Evolutionary conservation across 2,329 filamentous ascomycete species (phyloP), one percentile per base, ranked within the genome.

Genomic region (Pseudogymnoascus sp.): DNA sequence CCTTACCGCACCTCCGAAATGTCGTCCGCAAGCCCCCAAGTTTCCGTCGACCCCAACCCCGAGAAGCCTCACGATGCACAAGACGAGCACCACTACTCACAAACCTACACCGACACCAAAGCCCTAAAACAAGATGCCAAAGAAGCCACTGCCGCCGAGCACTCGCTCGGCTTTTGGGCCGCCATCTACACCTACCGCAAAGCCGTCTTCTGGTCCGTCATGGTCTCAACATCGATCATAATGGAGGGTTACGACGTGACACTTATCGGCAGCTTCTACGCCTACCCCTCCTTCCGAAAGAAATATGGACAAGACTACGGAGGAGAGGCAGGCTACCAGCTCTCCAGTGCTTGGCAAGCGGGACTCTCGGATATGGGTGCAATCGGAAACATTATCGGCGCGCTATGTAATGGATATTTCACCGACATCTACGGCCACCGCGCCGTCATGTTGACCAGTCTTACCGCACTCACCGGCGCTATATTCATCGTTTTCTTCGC

Each of bases 101-200:
- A 30, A 15, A 22, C 41, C n/a, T 50, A 50, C 22, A 15, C 43
- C 43, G 20, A 50, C 43, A 28, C 25, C 14, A 50, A 50, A n/a
- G 43, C 43, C 22, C 43, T 50, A 9, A 15, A 50, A 14, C 43
- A 59, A 6, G 60, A 61, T 25, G 60, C 60, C 15, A 18, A 37
- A 28, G 11, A 58, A 7, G 60, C 60, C 14, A 62, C 50, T 15
- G 59, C 15, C 6, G 15, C 20, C 20, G 79, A 82, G 69, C 77
- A 79, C 66, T 68, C 73, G 36, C 78, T 80, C 76, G 72, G 68
- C 2, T 76, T 79, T 41, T 38, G 75, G 9, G 59, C 79, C 66
- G 79, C 79, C 64, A 75, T 81, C 60, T 75, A 71, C 68, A 75
- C 74, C 14, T 80, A 82, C 69, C 80, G 79, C 15, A 77, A 77